A percentile compares a stretch with the other conserved stretches of the same genome.
phyloP scores from a whole-genome alignment of 2,329 filamentous ascomycete species.

The Macrophomina pseudophaseolina region DNA sequence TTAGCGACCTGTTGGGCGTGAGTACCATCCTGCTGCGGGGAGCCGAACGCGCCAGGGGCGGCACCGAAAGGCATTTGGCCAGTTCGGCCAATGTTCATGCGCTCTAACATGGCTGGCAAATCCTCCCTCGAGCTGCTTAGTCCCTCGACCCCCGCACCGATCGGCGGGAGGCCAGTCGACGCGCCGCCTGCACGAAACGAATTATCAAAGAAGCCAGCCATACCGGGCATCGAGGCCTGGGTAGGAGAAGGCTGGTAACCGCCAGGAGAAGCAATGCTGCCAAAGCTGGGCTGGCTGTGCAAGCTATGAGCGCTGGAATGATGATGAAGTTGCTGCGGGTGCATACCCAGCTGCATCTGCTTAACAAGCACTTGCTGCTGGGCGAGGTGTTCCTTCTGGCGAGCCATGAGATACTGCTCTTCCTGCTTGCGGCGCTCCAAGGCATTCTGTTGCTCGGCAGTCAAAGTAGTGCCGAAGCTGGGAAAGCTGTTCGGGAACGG shows the following conservation, averaged over 20 bases:
- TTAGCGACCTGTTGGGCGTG: conserved; percentile 63
- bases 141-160: conserved; percentile 51
- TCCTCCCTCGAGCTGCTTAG: conserved; percentile 66
- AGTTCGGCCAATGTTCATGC: conserved; percentile 64
- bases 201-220: conserved; percentile 71
- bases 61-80: conserved; percentile 54
- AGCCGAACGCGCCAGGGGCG: conserved; percentile 52
- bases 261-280: conserved; percentile 88
- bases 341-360: conserved; percentile 64
- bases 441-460: conserved; percentile 97
- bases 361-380: conserved; percentile 80
- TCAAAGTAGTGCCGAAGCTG: conserved; percentile 93
- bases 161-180: conserved; percentile 49
- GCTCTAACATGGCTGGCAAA: conserved; percentile 68
- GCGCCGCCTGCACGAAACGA: conserved; percentile 48
- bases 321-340: conserved; percentile 76
- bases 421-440: conserved; percentile 96
- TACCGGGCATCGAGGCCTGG: conserved; percentile 55
- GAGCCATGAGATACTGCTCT: conserved; percentile 95
- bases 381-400: conserved; percentile 90
- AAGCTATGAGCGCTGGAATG: conserved; percentile 94
- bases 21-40: conserved; percentile 53
- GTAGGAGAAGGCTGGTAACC: conserved; percentile 67
- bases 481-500: conserved; percentile 94
- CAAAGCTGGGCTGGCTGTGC: conserved; percentile 95